phyloP scores from a whole-genome alignment of 2,329 filamentous ascomycete genomes.

The Venturia carpophila region DNA sequence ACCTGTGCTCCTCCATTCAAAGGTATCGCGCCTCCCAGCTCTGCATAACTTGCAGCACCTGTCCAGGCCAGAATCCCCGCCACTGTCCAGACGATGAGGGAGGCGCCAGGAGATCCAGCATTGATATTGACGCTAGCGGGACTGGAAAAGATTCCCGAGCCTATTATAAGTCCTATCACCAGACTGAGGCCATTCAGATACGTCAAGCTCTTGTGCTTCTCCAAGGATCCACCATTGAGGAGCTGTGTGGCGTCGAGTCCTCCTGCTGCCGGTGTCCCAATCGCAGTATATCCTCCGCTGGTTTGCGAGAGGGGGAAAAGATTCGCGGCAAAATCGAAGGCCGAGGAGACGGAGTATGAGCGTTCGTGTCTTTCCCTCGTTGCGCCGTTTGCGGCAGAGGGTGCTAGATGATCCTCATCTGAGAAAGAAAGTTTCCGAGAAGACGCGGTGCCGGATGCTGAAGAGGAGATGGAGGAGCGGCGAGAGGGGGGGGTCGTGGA shows the following conservation, averaged over 20 bases:
- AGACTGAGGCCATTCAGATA: constrained; percentile 89
- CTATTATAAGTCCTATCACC: constrained; percentile 88
- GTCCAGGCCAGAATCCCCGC: constrained; percentile 95
- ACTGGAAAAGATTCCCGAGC: constrained; percentile 91
- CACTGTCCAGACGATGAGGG: constrained; percentile 83
- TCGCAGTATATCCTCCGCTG: constrained; percentile 66
- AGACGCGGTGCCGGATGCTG: constrained; percentile 79
- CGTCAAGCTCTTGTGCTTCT: constrained; percentile 92
- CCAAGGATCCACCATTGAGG: constrained; percentile 68
- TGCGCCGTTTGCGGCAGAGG: constrained; percentile 42
- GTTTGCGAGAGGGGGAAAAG: constrained; percentile 88
- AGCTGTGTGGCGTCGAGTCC: constrained; percentile 47
- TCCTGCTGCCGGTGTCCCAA: constrained; percentile 64
- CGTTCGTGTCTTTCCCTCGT: constrained; percentile 41
- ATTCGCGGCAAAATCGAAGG: constrained; percentile 90
- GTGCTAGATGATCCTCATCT: constrained; percentile 67
- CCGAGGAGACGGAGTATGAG: constrained; percentile 83
- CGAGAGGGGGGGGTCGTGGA: constrained; percentile 65
- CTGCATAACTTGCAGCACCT: constrained; percentile 87
- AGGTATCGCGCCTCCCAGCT: constrained; percentile 90
- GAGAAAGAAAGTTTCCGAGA: constrained; percentile 85
- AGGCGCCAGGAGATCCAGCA: constrained; percentile 82
- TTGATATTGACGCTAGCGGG: constrained; percentile 88
- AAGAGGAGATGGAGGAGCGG: constrained; percentile 63
- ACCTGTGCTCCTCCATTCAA: constrained; percentile 91